Percentiles rank a stretch among this genome's conserved stretches.
Conservation (phyloP, 2,329 filamentous ascomycete species). For the Mycosphaerella sp. region DNA sequence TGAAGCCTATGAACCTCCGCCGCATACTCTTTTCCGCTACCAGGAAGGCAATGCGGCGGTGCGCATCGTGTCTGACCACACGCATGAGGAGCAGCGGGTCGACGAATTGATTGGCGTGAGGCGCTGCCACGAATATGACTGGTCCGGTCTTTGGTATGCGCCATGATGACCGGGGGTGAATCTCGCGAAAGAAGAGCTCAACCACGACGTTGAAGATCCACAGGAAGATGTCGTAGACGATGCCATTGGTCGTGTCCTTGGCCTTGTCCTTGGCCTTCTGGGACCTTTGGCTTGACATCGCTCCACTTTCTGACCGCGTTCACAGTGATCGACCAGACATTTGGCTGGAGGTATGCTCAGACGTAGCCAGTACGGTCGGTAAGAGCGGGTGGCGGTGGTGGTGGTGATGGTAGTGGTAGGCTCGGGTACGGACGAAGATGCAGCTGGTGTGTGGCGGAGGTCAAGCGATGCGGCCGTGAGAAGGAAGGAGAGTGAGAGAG, state of each 20-base stretch:
- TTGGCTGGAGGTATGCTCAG: not conserved
- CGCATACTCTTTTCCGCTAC: conserved; percentile 95
- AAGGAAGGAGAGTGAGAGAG: not conserved
- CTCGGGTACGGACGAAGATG: no score
- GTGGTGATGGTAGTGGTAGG: not conserved
- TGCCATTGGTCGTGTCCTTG: conserved; percentile 24
- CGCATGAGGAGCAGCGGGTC: conserved; percentile 92
- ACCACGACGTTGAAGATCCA: conserved; percentile 76
- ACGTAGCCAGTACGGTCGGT: no score
- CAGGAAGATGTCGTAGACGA: conserved; percentile 64
- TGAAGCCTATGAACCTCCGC: conserved; percentile 79
- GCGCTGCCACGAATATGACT: conserved; percentile 90
- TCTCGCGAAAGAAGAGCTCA: conserved; percentile 96
- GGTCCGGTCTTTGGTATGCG: conserved; percentile 84
- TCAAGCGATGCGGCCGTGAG: not conserved
- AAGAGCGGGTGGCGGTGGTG: not conserved
- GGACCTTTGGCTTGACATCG: conserved; percentile 3
- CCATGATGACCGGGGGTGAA: conserved; percentile 92
- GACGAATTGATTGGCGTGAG: conserved; percentile 97
- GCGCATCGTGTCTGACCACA: conserved; percentile 77
- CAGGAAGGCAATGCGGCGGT: conserved; percentile 82
- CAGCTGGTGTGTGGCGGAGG: no score
- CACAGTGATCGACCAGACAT: not conserved
- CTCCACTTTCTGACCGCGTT: not conserved
- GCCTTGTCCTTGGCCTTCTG: conserved; percentile 18